Evolutionary conservation across 2,329 filamentous ascomycete genomes (phyloP), one percentile per base, ranked within the genome.

Genomic region (Kalaharituber pfeilii): DNA sequence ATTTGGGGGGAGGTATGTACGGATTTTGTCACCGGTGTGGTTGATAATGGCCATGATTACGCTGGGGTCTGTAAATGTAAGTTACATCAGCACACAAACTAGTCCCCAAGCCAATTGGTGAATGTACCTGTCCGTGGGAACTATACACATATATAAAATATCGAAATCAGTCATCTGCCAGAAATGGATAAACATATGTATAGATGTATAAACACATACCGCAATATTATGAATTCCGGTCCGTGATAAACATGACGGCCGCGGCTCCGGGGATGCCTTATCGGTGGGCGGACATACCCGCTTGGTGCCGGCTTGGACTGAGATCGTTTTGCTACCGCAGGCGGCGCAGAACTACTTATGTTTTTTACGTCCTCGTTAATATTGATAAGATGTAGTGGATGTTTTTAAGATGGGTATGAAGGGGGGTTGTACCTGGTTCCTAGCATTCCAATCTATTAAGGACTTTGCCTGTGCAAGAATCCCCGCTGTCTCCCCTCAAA

Each of bases 1-100:
- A 8, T 15, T 20, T 5, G 42, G 42, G 22, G 42, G 5, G 42
- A 22, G 42, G 42, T 47, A 18, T 2, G 13, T 47, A 47, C 42
- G 77, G 36, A 94, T 71, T 57, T 79, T 78, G 60, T 81, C 76
- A 50, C 83, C 83, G 62, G 93, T 85, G 51, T 81, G 74, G 52
- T 84, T 93, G 28, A 96, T 78, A 9, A 95, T 82, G 0, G 88
- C 89, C 70, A 93, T 88, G 69, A 98, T 98, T 67, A 96, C 87
- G 26, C 86, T 94, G 1, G 88, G 87, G 64, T 95, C 88, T 95
- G 51, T 95, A 7, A 5, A 13, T 49, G 24, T 26, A 49, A 7
- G 4, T 36, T 18, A 9, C 30, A 9, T 36, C 30, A 36, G 9
- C 30, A n/a, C n/a, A n/a, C n/a, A n/a, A n/a, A n/a, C n/a, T n/a